Base-by-base conservation (phyloP, 139 green algal genomes). In the Ostreobium quekettii region DNA sequence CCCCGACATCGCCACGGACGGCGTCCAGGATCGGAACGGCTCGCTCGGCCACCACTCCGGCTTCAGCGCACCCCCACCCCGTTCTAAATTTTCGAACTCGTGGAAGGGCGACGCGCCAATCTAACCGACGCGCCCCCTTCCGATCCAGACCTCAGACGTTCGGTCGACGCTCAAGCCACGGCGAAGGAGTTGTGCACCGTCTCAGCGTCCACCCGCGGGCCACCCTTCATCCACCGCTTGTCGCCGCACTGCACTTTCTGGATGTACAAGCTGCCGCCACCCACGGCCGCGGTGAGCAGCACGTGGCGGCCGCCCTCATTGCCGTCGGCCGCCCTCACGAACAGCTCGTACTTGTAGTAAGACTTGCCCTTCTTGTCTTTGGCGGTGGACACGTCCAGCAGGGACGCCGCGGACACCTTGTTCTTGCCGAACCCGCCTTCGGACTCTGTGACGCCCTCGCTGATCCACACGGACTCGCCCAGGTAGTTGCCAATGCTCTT, bases 221-320 rank as follows among this genome's bases (percentile, higher is more conserved):
- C 78, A 36, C 89, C 88, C 86, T 96, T 97, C 87, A 96, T 93
- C 89, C 89, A 97, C 28, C 90, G 76, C 91, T 97, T 97, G 86
- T 97, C 91, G 42, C 91, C 91, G 36, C 80, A 78, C 74, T 94
- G 89, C 0, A 89, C 67, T 86, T 94, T 95, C 29, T 82, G 57
- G 49, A 96, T 82, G 78, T 89, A 96, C 49, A 99, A 81, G 60
- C 92, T 91, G 74, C 88, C 88, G 59, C 64, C 65, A 0, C 48
- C 48, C 3, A 99, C 93, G 29, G 86, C 83, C 59, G 93, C 94
- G 60, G 78, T 79, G 67, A 99, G 86, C 60, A 99, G 80, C 66
- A 95, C 83, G 87, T 99, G 93, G 76, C 89, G 87, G 72, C 94
- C 93, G 58, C 93, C 93, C 87, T 98, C 93, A 75, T 98, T 76